Evolutionary conservation across 768 basidiomycete species (phyloP), one percentile per base, ranked within the genome.

Genomic region (Russula sp.): DNA sequence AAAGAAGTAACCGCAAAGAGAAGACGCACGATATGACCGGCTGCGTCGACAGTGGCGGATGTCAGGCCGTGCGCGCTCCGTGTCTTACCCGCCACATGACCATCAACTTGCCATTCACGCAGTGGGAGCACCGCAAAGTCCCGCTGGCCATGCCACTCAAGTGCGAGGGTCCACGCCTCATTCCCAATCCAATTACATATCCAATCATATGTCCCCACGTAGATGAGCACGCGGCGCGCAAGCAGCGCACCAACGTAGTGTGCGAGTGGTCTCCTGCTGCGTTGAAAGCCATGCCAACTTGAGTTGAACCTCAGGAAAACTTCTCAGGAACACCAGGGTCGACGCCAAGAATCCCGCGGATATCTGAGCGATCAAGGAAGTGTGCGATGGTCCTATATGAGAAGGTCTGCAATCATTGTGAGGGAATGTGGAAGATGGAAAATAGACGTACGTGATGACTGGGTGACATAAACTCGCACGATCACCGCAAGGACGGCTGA

Each of bases 11-110:
- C 8, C 13, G 34, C 7, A 38, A 13, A 22, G 22, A 22, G n/a
- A 34, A 22, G 38, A 38, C 66, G 46, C 43, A 85, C 86, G 85
- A 87, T 86, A 74, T 90, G 88, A n/a, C 88, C 88, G n/a, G 86
- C 88, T 10, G 78, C 84, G 43, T 78, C 72, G 47, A 88, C 74
- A 0, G 81, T 85, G 7, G 78, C 80, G 70, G 83, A 88, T 11
- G 84, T 87, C 56, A 92, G 72, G 9, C 80, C 80, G 6, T 76
- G 78, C 29, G 76, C 77, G 50, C 74, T 77, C 66, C 83, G 80
- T 39, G 80, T 82, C 65, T 75, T 72, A 2, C 87, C 87, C 0
- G 77, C 86, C 8, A 70, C 69, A 54, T 77, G 69, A 1, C 81
- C 83, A 50, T 80, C 74, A 16, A 87, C 79, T 2, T 67, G 67